phyloP scores from a whole-genome alignment of 106 monocot species.

The Allium cepa region DNA sequence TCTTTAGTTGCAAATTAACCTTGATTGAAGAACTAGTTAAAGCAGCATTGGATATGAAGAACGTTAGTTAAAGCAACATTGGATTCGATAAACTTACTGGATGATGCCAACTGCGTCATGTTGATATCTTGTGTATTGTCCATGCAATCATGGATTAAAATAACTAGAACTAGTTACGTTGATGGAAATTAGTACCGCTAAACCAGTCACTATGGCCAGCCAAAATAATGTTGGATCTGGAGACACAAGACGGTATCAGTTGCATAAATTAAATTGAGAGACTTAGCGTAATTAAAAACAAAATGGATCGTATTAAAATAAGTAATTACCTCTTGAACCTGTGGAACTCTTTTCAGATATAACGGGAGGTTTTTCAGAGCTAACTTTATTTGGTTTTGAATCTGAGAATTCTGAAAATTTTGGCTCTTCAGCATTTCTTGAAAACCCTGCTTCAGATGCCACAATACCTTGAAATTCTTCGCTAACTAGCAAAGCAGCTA shows the following conservation, averaged over 20 bases:
- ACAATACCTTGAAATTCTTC: slow-evolving; percentile 98
- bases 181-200: slow-evolving; percentile 62
- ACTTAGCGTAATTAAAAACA: not conserved
- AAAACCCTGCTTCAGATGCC: slow-evolving; percentile 58
- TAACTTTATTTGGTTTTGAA: slow-evolving; percentile 15
- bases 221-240: slow-evolving; percentile 66
- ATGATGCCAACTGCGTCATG: not conserved
- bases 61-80: too few species aligned
- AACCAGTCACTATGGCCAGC: slow-evolving; percentile 69
- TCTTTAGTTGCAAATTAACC: too few species aligned
- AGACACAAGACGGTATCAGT: slow-evolving; percentile 8
- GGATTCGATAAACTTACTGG: slow-evolving; percentile 10
- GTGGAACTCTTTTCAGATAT: slow-evolving; percentile 27
- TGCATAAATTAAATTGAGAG: not conserved
- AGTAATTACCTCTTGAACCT: slow-evolving; percentile 24
- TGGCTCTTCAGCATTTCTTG: slow-evolving; percentile 22
- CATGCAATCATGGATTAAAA: slow-evolving; percentile 58
- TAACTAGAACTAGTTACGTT: slow-evolving; percentile 56
- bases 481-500: slow-evolving; percentile 84
- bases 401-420: slow-evolving; percentile 6
- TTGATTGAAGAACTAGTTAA: too few species aligned
- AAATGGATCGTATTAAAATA: not conserved
- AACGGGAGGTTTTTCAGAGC: slow-evolving; percentile 20
- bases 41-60: too few species aligned
- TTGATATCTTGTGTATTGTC: not conserved